These are phyloP conservation scores for Golubevia sp. DNA, from an alignment of 1,284 basidiomycete genomes.

Conservation along the genomic window DNA sequence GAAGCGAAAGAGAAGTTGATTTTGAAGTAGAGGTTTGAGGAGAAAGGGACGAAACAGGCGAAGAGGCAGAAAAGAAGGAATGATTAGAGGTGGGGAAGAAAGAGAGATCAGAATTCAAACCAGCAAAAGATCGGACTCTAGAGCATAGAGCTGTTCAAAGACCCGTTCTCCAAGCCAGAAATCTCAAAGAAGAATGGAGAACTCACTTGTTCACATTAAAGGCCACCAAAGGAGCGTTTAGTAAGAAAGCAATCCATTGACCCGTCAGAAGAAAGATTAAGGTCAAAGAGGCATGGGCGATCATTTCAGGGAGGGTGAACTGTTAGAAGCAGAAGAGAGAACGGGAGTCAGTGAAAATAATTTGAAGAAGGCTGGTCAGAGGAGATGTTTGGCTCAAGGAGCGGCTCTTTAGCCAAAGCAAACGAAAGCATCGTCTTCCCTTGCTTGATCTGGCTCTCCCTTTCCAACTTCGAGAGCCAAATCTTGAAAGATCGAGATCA, in stretches of 20 bases:
- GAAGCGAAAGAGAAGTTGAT: not conserved
- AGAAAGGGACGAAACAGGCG: not conserved
- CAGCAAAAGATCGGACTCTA: not conserved
- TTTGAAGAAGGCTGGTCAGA: not conserved
- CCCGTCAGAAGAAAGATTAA: conserved; percentile 73
- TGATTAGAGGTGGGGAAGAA: not conserved
- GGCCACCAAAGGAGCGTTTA: conserved; percentile 86
- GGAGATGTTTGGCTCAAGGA: too few relatives aligned
- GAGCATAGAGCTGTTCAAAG: not conserved
- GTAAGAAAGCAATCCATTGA: conserved; percentile 91
- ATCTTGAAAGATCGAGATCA: too few relatives aligned
- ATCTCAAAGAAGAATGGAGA: too few relatives aligned
- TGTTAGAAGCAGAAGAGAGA: conserved; percentile 58
- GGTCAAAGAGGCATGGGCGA: conserved; percentile 78
- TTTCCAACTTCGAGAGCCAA: too few relatives aligned
- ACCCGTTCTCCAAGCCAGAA: conserved; percentile 3
- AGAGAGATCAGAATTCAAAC: not conserved
- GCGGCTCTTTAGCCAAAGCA: too few relatives aligned
- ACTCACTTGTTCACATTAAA: conserved; percentile 88
- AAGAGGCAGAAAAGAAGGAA: conserved; percentile 63
- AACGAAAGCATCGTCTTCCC: too few relatives aligned
- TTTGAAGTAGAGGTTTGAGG: not conserved
- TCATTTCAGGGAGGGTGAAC: conserved; percentile 98
- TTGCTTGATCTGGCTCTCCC: too few relatives aligned
- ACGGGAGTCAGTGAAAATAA: not conserved